Conservation (phyloP, 805 yeast species). For the Ogataea philodendri region DNA sequence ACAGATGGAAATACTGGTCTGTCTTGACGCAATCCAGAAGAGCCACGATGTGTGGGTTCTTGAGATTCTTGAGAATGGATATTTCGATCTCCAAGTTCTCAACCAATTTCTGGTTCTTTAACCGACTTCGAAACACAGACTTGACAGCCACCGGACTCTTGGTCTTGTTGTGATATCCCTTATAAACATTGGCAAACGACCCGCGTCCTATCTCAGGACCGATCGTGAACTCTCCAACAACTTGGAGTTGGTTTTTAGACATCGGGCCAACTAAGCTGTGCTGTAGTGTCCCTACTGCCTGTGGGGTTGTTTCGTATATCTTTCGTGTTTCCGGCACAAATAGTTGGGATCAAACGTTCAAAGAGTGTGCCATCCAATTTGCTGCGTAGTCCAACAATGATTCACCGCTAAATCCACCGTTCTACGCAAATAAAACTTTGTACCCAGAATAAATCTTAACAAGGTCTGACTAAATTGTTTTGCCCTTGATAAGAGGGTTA, state of each 20-base stretch:
- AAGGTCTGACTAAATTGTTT: constrained; percentile 13
- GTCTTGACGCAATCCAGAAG: constrained; percentile 82
- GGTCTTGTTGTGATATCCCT: constrained; percentile 60
- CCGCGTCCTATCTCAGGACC: constrained; percentile 93
- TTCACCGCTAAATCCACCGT: constrained; percentile 5
- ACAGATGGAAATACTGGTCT: constrained; percentile 70
- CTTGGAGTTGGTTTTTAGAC: constrained; percentile 16
- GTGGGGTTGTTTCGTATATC: constrained; percentile 1
- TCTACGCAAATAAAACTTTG: constrained; percentile 2
- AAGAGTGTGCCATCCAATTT: neutral
- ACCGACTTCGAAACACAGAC: constrained; percentile 76
- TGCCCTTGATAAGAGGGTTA: constrained; percentile 15
- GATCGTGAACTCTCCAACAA: constrained; percentile 51
- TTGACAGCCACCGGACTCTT: constrained; percentile 79
- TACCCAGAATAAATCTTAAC: constrained; percentile 9
- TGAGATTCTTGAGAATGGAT: constrained; percentile 78
- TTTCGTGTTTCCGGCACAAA: too few relatives aligned
- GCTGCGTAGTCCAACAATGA: constrained; percentile 1
- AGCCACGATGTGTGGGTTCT: constrained; percentile 91
- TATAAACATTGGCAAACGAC: constrained; percentile 92
- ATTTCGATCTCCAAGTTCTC: constrained; percentile 94
- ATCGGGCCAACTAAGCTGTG: constrained; percentile 9
- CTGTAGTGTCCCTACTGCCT: constrained; percentile 1
- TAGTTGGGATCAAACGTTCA: too few relatives aligned
- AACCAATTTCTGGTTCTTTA: constrained; percentile 80